Conservation (phyloP, 208 protist genomes). For the Borovskyia barvae region DNA sequence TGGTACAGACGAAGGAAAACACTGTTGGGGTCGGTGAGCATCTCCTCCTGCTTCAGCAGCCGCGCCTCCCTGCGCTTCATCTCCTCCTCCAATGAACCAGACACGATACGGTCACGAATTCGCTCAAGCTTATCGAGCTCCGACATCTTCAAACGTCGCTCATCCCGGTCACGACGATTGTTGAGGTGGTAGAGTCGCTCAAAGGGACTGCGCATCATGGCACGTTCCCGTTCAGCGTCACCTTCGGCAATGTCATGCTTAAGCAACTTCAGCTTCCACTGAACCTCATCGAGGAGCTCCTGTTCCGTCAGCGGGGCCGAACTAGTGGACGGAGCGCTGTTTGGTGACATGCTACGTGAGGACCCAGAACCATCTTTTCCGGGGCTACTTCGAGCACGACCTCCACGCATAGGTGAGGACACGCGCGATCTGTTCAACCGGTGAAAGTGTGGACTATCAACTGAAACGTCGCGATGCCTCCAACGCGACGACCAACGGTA, state of each 20-base stretch:
- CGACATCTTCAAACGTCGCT: slow-evolving; percentile 43
- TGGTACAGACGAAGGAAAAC: slow-evolving; percentile 74
- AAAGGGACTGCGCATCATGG: slow-evolving; percentile 53
- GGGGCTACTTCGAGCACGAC: background rate
- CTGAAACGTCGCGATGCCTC: too few relatives aligned
- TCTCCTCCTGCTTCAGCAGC: slow-evolving; percentile 33
- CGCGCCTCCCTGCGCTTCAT: slow-evolving; percentile 32
- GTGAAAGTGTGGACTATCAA: too few relatives aligned
- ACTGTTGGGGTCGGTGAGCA: slow-evolving; percentile 30
- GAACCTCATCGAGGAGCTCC: slow-evolving; percentile 43
- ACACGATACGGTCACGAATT: slow-evolving; percentile 48
- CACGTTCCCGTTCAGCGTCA: slow-evolving; percentile 28
- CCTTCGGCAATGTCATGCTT: slow-evolving; percentile 33
- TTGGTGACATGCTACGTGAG: background rate
- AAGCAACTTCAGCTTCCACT: slow-evolving; percentile 41
- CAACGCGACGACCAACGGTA: too few relatives aligned
- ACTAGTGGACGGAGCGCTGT: background rate
- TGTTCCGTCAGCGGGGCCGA: slow-evolving; percentile 16
- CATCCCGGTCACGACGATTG: slow-evolving; percentile 73
- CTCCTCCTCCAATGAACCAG: slow-evolving; percentile 39
- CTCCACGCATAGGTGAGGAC: background rate
- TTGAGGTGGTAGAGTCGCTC: slow-evolving; percentile 84
- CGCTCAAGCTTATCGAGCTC: slow-evolving; percentile 53
- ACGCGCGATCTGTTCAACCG: too few relatives aligned
- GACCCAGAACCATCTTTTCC: background rate